Evolutionary conservation across 2,329 filamentous ascomycete species (phyloP), one percentile per base, ranked within the genome.

Genomic region (Paracoccidioides brasiliensis): DNA sequence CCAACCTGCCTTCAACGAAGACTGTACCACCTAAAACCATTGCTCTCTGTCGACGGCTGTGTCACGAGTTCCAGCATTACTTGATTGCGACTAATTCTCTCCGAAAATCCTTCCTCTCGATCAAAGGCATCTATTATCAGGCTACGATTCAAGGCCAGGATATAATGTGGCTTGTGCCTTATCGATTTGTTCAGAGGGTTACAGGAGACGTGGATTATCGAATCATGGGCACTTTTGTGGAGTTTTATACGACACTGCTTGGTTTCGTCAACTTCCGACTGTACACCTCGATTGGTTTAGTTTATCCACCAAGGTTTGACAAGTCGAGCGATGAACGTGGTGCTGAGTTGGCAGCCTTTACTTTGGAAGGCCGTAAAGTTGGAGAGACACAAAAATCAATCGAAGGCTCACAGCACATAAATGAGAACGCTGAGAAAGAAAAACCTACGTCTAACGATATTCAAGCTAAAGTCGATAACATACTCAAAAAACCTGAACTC

Each of bases 51-150:
- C 90, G 97, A 76, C 84, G 89, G 55, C 76, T 98, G 55, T 91
- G 86, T 65, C 84, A 91, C 70, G 93, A 98, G 75, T 98, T 98
- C 72, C 87, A 97, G 74, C 93, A 97, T 77, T 98, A 95, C 73
- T 80, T 98, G 60, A 98, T 98, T 68, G 81, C 85, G 49, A 94
- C 91, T 44, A 83, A 95, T 73, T 90, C 88, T 64, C 76, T 98
- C 64, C 86, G 88, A 67, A 97, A 96, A 76, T 95, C 90, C 0
- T 98, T 98, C 76, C 76, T 98, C 61, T 95, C 90, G 1, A 97
- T 98, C 74, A 98, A 98, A 79, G 93, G 93, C 59, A 97, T 98
- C 66, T 98, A 98, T 77, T 98, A 97, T 74, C 91, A 97, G 75
- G 93, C 91, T 30, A 96, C 85, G 53, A 94, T 98, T 59, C 89